phyloP scores from a whole-genome alignment of 2,329 filamentous ascomycete species.

The Cercospora canescens region DNA sequence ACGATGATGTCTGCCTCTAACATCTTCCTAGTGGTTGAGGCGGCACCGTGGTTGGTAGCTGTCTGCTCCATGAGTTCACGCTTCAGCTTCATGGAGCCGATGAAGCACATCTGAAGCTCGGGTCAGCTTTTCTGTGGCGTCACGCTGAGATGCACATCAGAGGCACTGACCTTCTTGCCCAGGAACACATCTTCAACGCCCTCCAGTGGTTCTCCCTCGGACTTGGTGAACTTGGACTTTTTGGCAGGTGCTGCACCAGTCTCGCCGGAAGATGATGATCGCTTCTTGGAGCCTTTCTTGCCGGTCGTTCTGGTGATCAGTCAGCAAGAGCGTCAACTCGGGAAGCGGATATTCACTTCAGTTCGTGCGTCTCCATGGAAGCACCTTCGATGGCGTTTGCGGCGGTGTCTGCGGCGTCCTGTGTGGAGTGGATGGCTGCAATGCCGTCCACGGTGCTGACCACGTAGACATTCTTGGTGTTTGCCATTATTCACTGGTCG shows the following conservation, averaged over 20 bases:
- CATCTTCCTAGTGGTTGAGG: constrained; percentile 10
- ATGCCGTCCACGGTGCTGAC: not conserved
- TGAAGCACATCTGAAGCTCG: constrained; percentile 2
- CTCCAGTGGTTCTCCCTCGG: not conserved
- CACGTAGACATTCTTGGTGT: not conserved
- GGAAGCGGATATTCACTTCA: not conserved
- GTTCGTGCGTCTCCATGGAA: not conserved
- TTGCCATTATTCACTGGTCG: not conserved
- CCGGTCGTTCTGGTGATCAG: not conserved
- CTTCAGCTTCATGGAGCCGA: constrained; percentile 6
- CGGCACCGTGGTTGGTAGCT: constrained; percentile 5
- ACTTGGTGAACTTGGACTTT: constrained; percentile 5
- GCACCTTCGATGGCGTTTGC: not conserved
- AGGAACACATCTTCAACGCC: constrained; percentile 1
- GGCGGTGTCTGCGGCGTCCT: not conserved
- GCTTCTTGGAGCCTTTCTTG: not conserved
- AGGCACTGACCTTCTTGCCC: constrained; percentile 1
- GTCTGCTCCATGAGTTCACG: not conserved
- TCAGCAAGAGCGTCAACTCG: not conserved
- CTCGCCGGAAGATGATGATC: not conserved
- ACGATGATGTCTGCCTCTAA: constrained; percentile 17
- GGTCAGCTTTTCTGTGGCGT: too few species aligned
- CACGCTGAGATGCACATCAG: not conserved
- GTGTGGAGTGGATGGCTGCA: not conserved
- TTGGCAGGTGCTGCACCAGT: not conserved